Evolutionary conservation across 2,329 filamentous ascomycete species (phyloP), one percentile per base, ranked within the genome.

Genomic region (Purpureocillium takamizusanense): DNA sequence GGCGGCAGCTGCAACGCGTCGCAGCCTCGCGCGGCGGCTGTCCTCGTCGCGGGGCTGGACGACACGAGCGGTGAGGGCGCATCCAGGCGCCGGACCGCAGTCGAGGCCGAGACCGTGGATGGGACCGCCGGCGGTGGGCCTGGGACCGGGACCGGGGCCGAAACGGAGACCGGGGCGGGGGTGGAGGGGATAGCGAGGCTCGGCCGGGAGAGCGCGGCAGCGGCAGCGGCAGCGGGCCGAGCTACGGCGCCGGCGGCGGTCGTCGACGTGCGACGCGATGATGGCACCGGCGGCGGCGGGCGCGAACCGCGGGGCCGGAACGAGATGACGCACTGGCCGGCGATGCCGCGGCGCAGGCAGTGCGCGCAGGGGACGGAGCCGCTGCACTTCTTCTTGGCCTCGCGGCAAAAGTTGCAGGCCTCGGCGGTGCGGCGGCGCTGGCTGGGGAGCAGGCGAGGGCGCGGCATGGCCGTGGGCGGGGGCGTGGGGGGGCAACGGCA

Each of bases 311-410:
- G 42, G 35, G 56, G 46, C 48, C 58, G 40, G 46, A 57, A 48
- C 47, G 55, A 53, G 33, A 61, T 54, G 42, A 49, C 51, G 32
- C 59, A 72, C 4, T 58, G 54, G 15, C 54, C 50, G 15, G 54
- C 59, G 4, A 65, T 55, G 3, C 67, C 67, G 14, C 66, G 63
- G 7, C 60, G 56, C 7, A 65, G 55, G 40, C 70, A 74, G 34
- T 66, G 64, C 0, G 60, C 57, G 44, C 70, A 74, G 1, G 70
- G 70, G 3, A 65, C 62, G 1, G 59, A 60, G 9, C 65, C 69
- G 39, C 64, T 66, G 48, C 70, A 74, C 44, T 67, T 57, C 51
- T 71, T 73, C 53, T 74, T 74, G 8, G 68, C 64, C 12, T 60
- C 56, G 23, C 67, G 63, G 45, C 70, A 74, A 6, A 61, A 51